Percentiles rank a stretch among this genome's conserved stretches.
phyloP scores from a whole-genome alignment of 2,329 filamentous ascomycete genomes.

The Simplicillium sp. region DNA sequence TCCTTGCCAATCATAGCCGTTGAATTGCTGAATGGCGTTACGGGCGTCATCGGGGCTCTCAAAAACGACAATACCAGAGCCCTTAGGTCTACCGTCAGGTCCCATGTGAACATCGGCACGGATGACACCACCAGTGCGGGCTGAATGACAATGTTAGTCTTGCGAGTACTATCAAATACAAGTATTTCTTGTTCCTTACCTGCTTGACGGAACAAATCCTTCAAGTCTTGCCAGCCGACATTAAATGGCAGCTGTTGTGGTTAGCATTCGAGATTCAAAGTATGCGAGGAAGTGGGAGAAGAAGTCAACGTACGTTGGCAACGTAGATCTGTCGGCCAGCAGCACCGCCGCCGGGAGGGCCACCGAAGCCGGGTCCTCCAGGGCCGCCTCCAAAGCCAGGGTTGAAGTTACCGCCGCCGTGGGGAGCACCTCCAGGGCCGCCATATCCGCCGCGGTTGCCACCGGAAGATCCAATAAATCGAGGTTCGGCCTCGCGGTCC shows the following conservation, averaged over 20 bases:
- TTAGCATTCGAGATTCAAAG: constrained; percentile 1
- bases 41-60: constrained; percentile 91
- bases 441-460: constrained; percentile 52
- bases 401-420: constrained; percentile 41
- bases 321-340: constrained; percentile 90
- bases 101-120: constrained; percentile 92
- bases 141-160: constrained; percentile 15
- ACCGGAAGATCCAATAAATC: constrained; percentile 72
- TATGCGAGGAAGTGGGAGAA: constrained; percentile 9
- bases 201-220: constrained; percentile 97
- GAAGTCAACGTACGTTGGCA: constrained; percentile 74
- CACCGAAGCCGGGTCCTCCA: constrained; percentile 42
- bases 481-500: constrained; percentile 97
- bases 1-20: constrained; percentile 98
- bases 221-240: constrained; percentile 97
- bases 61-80: constrained; percentile 93
- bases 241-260: constrained; percentile 81
- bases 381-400: constrained; percentile 46
- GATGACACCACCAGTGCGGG: constrained; percentile 67
- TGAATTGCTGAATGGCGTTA: constrained; percentile 94
- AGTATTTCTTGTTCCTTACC: constrained; percentile 51
- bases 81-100: constrained; percentile 87
- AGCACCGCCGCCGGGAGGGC: constrained; percentile 40
- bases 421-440: constrained; percentile 40
- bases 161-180: neutral